Conservation (phyloP, 2,329 filamentous ascomycete species). For the Cercospora sojina region DNA sequence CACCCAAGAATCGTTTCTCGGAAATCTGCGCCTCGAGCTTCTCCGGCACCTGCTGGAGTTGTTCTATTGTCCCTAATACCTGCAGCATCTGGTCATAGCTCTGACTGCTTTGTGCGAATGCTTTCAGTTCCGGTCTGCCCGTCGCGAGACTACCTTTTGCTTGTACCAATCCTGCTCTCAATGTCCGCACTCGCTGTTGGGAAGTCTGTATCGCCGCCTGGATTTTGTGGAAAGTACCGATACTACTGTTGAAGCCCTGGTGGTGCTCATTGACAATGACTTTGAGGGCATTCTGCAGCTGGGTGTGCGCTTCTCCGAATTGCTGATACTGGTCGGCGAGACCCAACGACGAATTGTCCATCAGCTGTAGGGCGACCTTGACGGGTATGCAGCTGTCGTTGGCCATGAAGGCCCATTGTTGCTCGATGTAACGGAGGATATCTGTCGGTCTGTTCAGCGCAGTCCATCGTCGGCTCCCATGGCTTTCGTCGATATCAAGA, state of each 20-base stretch:
- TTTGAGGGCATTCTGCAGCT: constrained; percentile 90
- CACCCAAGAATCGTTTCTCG: constrained; percentile 90
- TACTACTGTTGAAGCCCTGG: constrained; percentile 98
- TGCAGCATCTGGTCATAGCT: constrained; percentile 88
- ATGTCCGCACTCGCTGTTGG: constrained; percentile 75
- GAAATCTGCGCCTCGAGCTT: constrained; percentile 92
- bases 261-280: constrained; percentile 97
- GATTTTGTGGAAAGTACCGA: constrained; percentile 98
- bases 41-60: constrained; percentile 84
- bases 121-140: constrained; percentile 84
- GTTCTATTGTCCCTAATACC: constrained; percentile 69
- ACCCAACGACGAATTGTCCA: constrained; percentile 90
- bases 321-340: constrained; percentile 83
- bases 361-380: constrained; percentile 88
- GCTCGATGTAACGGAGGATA: constrained; percentile 77
- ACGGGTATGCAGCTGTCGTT: constrained; percentile 86
- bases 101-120: constrained; percentile 81
- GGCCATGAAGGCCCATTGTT: constrained; percentile 91
- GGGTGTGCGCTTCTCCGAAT: constrained; percentile 79
- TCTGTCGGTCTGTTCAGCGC: constrained; percentile 39
- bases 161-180: constrained; percentile 79
- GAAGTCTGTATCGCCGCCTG: constrained; percentile 88
- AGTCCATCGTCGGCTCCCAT: constrained; percentile 3
- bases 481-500: not conserved
- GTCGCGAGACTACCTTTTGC: constrained; percentile 82